Percentiles rank a stretch among this genome's conserved stretches.
phyloP scores from a whole-genome alignment of 208 protist genomes.

The Leishmania turanica region DNA sequence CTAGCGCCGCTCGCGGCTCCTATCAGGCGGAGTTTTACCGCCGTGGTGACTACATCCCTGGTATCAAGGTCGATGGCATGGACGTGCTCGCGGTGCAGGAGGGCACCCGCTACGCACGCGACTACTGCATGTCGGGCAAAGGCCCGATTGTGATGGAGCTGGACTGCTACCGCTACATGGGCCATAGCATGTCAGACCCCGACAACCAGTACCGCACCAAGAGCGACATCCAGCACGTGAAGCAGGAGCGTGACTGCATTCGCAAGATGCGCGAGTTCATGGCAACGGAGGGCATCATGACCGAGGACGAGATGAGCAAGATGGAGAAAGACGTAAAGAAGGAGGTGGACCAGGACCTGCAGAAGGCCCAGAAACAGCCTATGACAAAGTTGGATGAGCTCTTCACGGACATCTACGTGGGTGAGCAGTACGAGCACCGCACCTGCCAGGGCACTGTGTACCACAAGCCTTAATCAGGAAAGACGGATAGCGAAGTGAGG shows the following conservation, averaged over 20 bases:
- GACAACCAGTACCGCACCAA: conserved; percentile 97
- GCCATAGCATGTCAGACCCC: conserved; percentile 99
- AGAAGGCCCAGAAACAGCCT: conserved; percentile 80
- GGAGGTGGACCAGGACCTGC: conserved; percentile 93
- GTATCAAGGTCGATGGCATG: conserved; percentile 97
- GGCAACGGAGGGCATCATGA: conserved; percentile 86
- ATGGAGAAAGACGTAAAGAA: conserved; percentile 91
- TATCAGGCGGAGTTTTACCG: conserved; percentile 96
- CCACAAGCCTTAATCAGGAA: conserved; percentile 37
- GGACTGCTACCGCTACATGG: conserved; percentile 97
- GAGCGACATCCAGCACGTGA: conserved; percentile 94
- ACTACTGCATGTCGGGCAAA: conserved; percentile 82
- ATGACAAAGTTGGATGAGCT: conserved; percentile 78
- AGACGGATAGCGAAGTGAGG: background rate
- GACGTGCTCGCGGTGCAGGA: conserved; percentile 96
- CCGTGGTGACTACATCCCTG: conserved; percentile 97
- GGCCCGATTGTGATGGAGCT: conserved; percentile 97
- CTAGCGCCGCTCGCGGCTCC: conserved; percentile 87
- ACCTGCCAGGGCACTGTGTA: conserved; percentile 86
- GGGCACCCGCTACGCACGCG: conserved; percentile 85
- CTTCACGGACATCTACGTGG: conserved; percentile 91
- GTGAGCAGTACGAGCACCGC: conserved; percentile 83
- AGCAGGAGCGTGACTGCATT: conserved; percentile 92
- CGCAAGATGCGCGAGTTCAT: conserved; percentile 87
- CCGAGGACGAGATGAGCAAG: conserved; percentile 94